Base-by-base conservation (phyloP, 2,329 filamentous ascomycete species). In the Balansia obtecta region DNA sequence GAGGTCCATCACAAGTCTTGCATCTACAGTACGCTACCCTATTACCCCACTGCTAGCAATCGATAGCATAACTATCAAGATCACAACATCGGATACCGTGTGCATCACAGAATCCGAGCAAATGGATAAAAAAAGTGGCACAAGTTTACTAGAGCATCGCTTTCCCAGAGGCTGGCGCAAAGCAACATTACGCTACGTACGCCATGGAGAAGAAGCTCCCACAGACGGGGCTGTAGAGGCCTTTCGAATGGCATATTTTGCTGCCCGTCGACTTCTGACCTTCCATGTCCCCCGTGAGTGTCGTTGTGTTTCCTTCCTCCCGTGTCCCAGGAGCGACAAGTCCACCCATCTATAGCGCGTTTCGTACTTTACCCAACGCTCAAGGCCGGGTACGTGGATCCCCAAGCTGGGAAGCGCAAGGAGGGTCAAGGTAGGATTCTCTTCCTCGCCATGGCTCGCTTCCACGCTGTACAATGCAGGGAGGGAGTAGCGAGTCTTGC, bases 371-470 rank as follows among this genome's bases (percentile, higher is more conserved):
- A 79, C 57, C 73, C 72, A 76, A 30, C 71, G 56, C 42, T 73
- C 68, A 20, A 77, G 52, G 0, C 70, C 68, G 0, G 74, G 74
- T 8, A 77, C 52, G 2, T 68, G 61, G 4, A 79, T 60, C 0
- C 70, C 72, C 42, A 82, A 59, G 20, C 74, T 76, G 3, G 77
- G 77, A 52, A 81, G 65, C 22, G 74, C 76, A 12, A 82, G 54
- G 50, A 81, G 59, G 40, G 68, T 70, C 57, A 68, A 55, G 18
- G 63, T 62, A 12, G 53, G 56, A 22, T 51, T 55, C 6, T 30
- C 47, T 0, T 53, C 53, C 5, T 53, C 11, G 5, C 27, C 54
- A 3, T 18, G 34, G 16, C 43, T n/a, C 3, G 38, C 53, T 42
- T 75, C 64, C 2, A 68, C 63, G 8, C 68, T 64, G 58, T 80